Percentiles rank a stretch among this genome's conserved stretches.
Conservation (phyloP, 495 filamentous ascomycete species). For the Acidiella bohemica region DNA sequence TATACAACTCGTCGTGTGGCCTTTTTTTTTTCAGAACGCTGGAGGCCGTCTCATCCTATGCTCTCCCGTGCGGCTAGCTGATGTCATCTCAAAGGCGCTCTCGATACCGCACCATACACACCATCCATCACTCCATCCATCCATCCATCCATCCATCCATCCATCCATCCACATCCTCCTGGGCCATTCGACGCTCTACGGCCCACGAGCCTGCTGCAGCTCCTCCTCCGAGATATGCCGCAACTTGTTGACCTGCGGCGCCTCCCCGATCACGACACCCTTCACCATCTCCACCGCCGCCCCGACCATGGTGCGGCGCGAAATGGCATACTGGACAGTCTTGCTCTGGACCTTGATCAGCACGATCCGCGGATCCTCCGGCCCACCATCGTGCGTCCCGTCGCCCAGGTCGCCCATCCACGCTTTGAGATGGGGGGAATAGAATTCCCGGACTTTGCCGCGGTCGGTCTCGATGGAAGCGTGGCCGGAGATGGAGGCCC, state of each 20-base stretch:
- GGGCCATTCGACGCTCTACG: neutral
- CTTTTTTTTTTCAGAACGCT: too few species aligned
- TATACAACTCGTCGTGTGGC: too few species aligned
- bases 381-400: slow-evolving; percentile 69
- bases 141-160: too few species aligned
- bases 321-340: slow-evolving; percentile 49
- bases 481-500: slow-evolving; percentile 70
- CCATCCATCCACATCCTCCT: too few species aligned
- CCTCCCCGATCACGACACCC: slow-evolving; percentile 56
- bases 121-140: too few species aligned
- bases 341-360: slow-evolving; percentile 52
- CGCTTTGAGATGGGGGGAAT: slow-evolving; percentile 59
- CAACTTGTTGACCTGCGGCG: slow-evolving; percentile 62
- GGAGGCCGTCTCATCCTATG: too few species aligned
- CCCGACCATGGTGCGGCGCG: slow-evolving; percentile 40
- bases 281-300: slow-evolving; percentile 59
- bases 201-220: slow-evolving; percentile 30
- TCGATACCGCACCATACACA: too few species aligned
- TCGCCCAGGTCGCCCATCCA: slow-evolving; percentile 90
- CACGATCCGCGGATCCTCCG: slow-evolving; percentile 65
- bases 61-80: too few species aligned
- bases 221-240: slow-evolving; percentile 62
- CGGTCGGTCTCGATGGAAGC: slow-evolving; percentile 56
- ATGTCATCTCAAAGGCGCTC: too few species aligned
- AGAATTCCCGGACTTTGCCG: slow-evolving; percentile 57